Percentiles rank a stretch among this genome's conserved stretches.
These are phyloP conservation scores for Apostasia ramifera DNA, from an alignment of 106 monocot genomes.

Conservation along the genomic window DNA sequence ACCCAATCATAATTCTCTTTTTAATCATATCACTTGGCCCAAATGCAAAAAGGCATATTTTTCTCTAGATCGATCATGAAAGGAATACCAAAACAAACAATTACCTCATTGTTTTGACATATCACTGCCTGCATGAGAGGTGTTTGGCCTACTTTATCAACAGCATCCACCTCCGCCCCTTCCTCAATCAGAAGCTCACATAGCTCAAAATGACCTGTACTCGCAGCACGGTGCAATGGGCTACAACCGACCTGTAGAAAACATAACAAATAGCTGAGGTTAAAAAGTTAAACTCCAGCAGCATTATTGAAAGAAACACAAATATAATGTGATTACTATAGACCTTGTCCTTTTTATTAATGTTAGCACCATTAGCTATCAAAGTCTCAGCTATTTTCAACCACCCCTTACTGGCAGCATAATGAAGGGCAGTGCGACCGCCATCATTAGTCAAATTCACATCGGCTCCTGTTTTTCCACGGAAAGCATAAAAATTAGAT, in stretches of 20 bases:
- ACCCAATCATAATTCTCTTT: too few relatives aligned
- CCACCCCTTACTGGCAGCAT: conserved; percentile 97
- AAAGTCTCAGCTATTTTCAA: conserved; percentile 71
- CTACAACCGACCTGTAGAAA: conserved; percentile 77
- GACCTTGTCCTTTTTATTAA: conserved; percentile 89
- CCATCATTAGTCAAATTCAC: conserved; percentile 70
- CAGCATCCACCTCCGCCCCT: conserved; percentile 81
- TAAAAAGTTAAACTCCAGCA: background rate
- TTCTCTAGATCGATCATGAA: too few relatives aligned
- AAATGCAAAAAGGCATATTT: too few relatives aligned
- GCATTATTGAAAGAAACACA: background rate
- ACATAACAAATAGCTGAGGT: background rate
- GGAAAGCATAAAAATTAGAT: background rate
- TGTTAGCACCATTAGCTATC: conserved; percentile 64
- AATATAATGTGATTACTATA: background rate
- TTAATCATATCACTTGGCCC: too few relatives aligned
- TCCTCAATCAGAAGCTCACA: conserved; percentile 95
- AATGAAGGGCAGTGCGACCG: conserved; percentile 91
- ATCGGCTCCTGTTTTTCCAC: conserved; percentile 49
- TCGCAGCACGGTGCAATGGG: conserved; percentile 83
- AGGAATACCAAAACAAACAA: too few relatives aligned
- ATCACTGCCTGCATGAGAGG: conserved; percentile 86
- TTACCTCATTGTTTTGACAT: conserved; percentile 79
- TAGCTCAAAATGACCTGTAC: conserved; percentile 70
- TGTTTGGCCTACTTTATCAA: conserved; percentile 76